Conservation (phyloP, 345 rosid species). For the Bretschneidera sinensis region DNA sequence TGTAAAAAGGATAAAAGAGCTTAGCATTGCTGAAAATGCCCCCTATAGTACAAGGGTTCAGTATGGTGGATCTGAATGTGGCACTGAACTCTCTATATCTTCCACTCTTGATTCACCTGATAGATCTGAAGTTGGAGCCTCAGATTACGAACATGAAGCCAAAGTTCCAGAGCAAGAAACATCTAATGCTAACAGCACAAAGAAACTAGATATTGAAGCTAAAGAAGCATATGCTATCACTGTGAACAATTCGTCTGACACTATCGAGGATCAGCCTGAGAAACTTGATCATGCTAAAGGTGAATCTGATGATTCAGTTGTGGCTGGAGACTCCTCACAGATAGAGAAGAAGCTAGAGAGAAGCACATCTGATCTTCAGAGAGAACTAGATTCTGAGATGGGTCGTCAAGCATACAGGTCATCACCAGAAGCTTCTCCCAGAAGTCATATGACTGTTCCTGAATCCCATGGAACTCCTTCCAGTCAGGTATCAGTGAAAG, state of each 20-base stretch:
- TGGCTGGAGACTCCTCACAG: constrained; percentile 22
- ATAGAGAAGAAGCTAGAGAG: constrained; percentile 30
- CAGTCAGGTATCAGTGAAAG: constrained; percentile 64
- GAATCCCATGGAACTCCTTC: constrained; percentile 89
- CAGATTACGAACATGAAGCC: constrained; percentile 33
- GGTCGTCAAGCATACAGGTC: constrained; percentile 35
- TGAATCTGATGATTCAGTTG: constrained; percentile 29
- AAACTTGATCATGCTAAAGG: constrained; percentile 24
- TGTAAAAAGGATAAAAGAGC: constrained; percentile 24
- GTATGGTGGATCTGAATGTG: constrained; percentile 72
- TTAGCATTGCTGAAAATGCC: constrained; percentile 29
- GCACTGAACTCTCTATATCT: constrained; percentile 83
- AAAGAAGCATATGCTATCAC: constrained; percentile 25
- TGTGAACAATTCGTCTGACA: constrained; percentile 16
- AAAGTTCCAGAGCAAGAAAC: constrained; percentile 36
- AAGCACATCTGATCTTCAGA: constrained; percentile 32
- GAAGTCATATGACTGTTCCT: constrained; percentile 51
- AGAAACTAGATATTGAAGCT: constrained; percentile 32
- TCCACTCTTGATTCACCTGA: constrained; percentile 90
- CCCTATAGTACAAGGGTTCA: constrained; percentile 25
- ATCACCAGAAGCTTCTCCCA: constrained; percentile 58
- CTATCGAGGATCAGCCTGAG: constrained; percentile 28
- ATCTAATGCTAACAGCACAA: constrained; percentile 18
- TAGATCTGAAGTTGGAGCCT: constrained; percentile 46
- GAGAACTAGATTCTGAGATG: constrained; percentile 31